A percentile compares a stretch with the other conserved stretches of the same genome.
phyloP scores from a whole-genome alignment of 2,329 filamentous ascomycete species.

The Orbilia brochopaga region DNA sequence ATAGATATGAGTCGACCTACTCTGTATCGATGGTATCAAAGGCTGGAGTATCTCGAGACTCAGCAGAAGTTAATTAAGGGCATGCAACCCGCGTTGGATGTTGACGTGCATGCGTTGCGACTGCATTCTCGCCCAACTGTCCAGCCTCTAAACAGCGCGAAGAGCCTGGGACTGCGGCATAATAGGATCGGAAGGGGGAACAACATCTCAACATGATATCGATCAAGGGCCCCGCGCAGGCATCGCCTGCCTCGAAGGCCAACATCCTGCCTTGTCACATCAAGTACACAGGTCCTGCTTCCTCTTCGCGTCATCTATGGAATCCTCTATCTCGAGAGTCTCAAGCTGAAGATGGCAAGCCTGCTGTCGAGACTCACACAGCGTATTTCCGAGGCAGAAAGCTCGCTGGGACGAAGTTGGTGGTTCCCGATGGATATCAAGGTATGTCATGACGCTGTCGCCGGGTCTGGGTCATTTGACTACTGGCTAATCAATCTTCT shows the following conservation, averaged over 20 bases:
- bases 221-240: slow-evolving; percentile 15
- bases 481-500: background rate
- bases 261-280: slow-evolving; percentile 45
- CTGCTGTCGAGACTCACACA: slow-evolving; percentile 22
- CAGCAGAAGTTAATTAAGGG: too few species aligned
- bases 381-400: slow-evolving; percentile 47
- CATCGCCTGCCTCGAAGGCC: slow-evolving; percentile 28
- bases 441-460: slow-evolving; percentile 7
- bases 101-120: too few species aligned
- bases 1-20: too few species aligned
- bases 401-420: slow-evolving; percentile 32
- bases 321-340: slow-evolving; percentile 21
- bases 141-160: too few species aligned
- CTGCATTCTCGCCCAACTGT: too few species aligned
- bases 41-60: too few species aligned
- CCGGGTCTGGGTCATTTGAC: background rate
- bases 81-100: too few species aligned
- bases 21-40: too few species aligned
- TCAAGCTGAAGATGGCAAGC: slow-evolving; percentile 6
- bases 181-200: too few species aligned
- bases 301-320: slow-evolving; percentile 46
- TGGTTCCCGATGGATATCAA: slow-evolving; percentile 43
- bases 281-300: slow-evolving; percentile 47
- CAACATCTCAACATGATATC: slow-evolving; percentile 31
- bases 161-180: too few species aligned